These are phyloP conservation scores for Eragrostis tef DNA, from an alignment of 202 grass and related monocot species.

Conservation along the genomic window DNA sequence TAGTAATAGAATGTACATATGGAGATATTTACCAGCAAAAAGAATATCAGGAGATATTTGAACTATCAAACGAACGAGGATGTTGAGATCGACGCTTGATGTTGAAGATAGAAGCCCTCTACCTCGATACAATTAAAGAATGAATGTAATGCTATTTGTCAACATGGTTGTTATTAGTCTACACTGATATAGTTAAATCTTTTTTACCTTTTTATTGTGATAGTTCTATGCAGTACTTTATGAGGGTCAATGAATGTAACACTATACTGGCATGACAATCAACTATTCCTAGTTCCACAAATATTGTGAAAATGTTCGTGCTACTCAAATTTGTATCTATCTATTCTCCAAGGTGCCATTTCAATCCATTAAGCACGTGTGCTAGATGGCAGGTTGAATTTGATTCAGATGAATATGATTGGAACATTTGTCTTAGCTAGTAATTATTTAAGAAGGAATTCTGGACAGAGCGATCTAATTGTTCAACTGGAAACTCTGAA, in stretches of 20 bases:
- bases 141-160: no score
- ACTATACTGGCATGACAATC: no score
- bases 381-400: conserved; percentile 75
- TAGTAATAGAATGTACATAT: background rate
- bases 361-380: background rate
- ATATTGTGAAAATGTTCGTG: background rate
- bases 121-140: no score
- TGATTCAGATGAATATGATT: conserved; percentile 81
- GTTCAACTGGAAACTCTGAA: background rate
- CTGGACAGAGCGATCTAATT: background rate
- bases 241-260: no score
- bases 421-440: conserved; percentile 57
- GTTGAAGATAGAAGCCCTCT: no score
- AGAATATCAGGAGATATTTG: background rate
- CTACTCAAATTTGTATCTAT: conserved; percentile 9
- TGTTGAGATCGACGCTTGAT: background rate
- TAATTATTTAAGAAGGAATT: conserved; percentile 19
- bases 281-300: background rate
- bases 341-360: background rate
- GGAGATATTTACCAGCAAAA: no score
- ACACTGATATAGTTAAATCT: no score
- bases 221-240: no score
- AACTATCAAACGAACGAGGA: background rate
- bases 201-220: no score
- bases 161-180: no score